Conservation (phyloP, 352 stramenopile genomes). For the Phytophthora rubi region DNA sequence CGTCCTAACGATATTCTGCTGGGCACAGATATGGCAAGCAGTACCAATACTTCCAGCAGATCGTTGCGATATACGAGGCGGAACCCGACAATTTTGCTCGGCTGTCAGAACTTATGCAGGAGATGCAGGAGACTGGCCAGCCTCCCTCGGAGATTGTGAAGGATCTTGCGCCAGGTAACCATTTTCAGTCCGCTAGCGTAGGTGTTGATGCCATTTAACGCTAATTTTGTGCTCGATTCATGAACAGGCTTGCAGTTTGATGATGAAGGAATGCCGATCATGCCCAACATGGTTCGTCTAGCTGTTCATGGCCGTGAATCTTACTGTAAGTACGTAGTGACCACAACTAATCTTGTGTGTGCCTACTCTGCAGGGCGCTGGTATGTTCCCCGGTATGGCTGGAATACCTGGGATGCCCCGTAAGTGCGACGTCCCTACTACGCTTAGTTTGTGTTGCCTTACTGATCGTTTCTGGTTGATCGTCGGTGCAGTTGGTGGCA, state of each 20-base stretch:
- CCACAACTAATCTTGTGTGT: slow-evolving; percentile 7
- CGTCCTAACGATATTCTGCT: slow-evolving; percentile 1
- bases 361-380: slow-evolving; percentile 49
- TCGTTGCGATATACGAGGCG: slow-evolving; percentile 97
- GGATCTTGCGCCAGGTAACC: slow-evolving; percentile 93
- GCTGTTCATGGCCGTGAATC: not conserved
- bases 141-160: slow-evolving; percentile 98
- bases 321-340: no score
- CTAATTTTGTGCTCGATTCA: not conserved
- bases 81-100: slow-evolving; percentile 96
- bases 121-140: slow-evolving; percentile 94
- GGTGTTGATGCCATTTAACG: no score
- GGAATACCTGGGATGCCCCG: slow-evolving; percentile 80
- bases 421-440: slow-evolving; percentile 43
- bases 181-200: no score
- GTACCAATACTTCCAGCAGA: slow-evolving; percentile 97
- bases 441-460: not conserved
- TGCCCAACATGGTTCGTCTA: slow-evolving; percentile 90
- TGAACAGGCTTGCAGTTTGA: slow-evolving; percentile 93
- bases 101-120: slow-evolving; percentile 98
- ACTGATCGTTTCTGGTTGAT: slow-evolving; percentile 9
- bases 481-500: slow-evolving; percentile 47
- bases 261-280: slow-evolving; percentile 96
- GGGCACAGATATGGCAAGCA: slow-evolving; percentile 92
- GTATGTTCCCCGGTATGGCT: slow-evolving; percentile 85